phyloP scores from a whole-genome alignment of 2,329 filamentous ascomycete genomes.

The Aureobasidium sp. region DNA sequence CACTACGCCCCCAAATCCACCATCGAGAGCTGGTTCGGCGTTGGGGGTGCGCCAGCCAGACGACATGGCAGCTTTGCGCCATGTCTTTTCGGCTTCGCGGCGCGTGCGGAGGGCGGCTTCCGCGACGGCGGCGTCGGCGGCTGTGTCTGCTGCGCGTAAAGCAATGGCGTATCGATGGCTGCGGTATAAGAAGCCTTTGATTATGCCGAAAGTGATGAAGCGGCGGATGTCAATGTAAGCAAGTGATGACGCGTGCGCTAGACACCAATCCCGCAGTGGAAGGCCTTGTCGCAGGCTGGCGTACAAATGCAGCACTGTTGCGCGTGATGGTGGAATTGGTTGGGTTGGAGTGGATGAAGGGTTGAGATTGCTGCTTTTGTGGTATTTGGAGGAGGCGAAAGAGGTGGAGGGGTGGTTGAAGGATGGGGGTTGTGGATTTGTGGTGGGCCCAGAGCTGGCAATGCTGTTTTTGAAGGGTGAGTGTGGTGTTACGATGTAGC shows the following conservation, averaged over 20 bases:
- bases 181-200: slow-evolving; percentile 89
- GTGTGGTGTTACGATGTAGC: slow-evolving; percentile 59
- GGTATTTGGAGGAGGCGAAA: not conserved
- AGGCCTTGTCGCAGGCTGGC: slow-evolving; percentile 75
- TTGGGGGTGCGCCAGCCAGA: slow-evolving; percentile 25
- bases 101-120: slow-evolving; percentile 17
- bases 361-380: slow-evolving; percentile 1
- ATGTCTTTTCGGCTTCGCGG: slow-evolving; percentile 23
- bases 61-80: slow-evolving; percentile 28
- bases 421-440: slow-evolving; percentile 52
- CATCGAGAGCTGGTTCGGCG: slow-evolving; percentile 16
- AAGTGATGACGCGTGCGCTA: slow-evolving; percentile 64
- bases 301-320: slow-evolving; percentile 70
- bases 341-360: not conserved
- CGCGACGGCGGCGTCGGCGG: slow-evolving; percentile 18
- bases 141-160: slow-evolving; percentile 18
- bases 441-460: not conserved
- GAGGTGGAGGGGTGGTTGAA: slow-evolving; percentile 74
- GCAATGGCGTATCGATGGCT: slow-evolving; percentile 73
- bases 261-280: slow-evolving; percentile 80
- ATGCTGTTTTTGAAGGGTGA: slow-evolving; percentile 19
- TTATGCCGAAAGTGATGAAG: slow-evolving; percentile 90
- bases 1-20: slow-evolving; percentile 24
- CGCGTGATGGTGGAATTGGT: slow-evolving; percentile 17
- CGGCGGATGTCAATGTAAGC: slow-evolving; percentile 78